phyloP scores from a whole-genome alignment of 441 rosid genomes.

The Gossypium schwendimanii region DNA sequence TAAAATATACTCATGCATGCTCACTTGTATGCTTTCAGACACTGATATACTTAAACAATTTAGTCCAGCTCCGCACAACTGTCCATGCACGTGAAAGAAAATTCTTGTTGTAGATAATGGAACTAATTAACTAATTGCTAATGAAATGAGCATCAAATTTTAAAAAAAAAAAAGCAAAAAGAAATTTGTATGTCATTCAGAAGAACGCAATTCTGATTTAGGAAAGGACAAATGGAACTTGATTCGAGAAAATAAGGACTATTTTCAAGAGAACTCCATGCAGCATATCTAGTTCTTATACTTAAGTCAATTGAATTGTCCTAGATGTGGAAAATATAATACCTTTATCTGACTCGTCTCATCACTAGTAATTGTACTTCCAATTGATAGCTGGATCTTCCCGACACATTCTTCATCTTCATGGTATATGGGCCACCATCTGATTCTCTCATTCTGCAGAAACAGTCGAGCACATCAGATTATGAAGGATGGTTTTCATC shows the following conservation, averaged over 20 bases:
- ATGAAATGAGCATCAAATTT: not conserved
- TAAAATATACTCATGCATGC: not conserved
- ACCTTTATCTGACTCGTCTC: conserved; percentile 82
- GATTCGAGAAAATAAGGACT: not conserved
- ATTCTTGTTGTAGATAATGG: not conserved
- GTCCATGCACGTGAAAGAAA: not conserved
- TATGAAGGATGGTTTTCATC: not conserved
- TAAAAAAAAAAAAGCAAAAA: not conserved
- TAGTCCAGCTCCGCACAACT: not conserved
- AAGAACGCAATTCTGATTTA: not conserved
- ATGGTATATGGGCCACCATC: conserved; percentile 87
- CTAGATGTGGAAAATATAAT: conserved; percentile 12
- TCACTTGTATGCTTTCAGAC: not conserved
- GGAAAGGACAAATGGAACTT: not conserved
- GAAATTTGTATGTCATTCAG: not conserved
- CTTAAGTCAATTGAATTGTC: not conserved
- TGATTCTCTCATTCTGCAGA: conserved; percentile 65
- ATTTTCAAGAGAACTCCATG: not conserved
- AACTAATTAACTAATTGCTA: not conserved
- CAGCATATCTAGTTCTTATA: not conserved
- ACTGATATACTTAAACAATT: not conserved
- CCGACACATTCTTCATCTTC: conserved; percentile 96
- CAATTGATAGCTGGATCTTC: conserved; percentile 81
- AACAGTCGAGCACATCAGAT: not conserved
- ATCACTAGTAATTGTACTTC: conserved; percentile 56